A percentile compares a stretch with the other conserved stretches of the same genome.
Conservation (phyloP, 805 yeast genomes). For the Nakazawaea holstii region DNA sequence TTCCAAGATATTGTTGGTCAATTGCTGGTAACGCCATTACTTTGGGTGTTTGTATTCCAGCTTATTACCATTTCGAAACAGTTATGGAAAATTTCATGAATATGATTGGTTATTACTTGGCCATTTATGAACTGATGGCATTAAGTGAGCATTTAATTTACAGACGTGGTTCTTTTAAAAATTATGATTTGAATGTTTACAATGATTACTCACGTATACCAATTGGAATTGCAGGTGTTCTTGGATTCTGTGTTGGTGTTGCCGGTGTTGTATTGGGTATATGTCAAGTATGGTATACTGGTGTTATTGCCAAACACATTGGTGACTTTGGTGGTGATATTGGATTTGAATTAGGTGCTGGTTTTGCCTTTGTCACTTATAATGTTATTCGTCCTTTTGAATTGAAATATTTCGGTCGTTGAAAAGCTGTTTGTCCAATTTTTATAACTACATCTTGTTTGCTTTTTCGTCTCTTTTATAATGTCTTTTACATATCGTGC, state of each 20-base stretch:
- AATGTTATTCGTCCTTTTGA: constrained; percentile 59
- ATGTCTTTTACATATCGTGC: too few species aligned
- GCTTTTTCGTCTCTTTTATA: neutral
- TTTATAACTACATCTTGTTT: neutral
- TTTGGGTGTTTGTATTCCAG: constrained; percentile 86
- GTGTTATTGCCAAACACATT: constrained; percentile 57
- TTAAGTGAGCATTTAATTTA: constrained; percentile 81
- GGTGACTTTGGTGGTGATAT: constrained; percentile 77
- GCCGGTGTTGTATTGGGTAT: constrained; percentile 87
- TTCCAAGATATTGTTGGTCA: constrained; percentile 87
- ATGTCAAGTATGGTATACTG: constrained; percentile 80
- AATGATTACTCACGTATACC: constrained; percentile 57
- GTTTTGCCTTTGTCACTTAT: constrained; percentile 61
- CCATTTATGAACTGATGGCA: constrained; percentile 72
- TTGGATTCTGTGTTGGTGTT: constrained; percentile 77
- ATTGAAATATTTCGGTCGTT: constrained; percentile 54
- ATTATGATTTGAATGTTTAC: constrained; percentile 62
- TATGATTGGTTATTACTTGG: constrained; percentile 85
- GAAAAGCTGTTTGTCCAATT: constrained; percentile 9
- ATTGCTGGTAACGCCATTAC: constrained; percentile 67
- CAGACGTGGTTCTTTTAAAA: constrained; percentile 49
- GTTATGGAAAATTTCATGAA: constrained; percentile 88
- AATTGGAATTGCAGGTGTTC: constrained; percentile 69
- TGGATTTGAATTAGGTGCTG: constrained; percentile 74
- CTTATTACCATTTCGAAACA: constrained; percentile 62